phyloP scores from a whole-genome alignment of 257 asterid species.

The Rauvolfia tetraphylla region DNA sequence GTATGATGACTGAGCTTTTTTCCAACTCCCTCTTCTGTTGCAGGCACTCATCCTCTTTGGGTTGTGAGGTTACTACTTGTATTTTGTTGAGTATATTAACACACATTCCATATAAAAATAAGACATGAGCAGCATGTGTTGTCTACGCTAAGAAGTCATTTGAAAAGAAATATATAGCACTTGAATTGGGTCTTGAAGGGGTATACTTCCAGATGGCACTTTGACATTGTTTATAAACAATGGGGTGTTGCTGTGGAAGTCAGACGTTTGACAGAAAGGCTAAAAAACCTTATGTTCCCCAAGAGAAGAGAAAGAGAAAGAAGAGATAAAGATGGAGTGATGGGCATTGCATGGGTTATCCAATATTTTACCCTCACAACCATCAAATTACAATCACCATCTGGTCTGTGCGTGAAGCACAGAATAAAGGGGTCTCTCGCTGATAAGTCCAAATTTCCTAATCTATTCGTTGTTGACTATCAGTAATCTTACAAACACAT shows the following conservation, averaged over 20 bases:
- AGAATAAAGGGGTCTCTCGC: not conserved
- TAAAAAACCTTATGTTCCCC: not conserved
- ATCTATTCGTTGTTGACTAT: constrained; percentile 4
- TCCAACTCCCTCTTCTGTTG: too few species aligned
- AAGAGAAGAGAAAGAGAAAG: constrained; percentile 8
- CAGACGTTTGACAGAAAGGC: constrained; percentile 5
- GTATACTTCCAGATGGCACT: not conserved
- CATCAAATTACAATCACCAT: constrained; percentile 2
- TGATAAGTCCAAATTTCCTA: constrained; percentile 8
- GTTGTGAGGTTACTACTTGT: too few species aligned
- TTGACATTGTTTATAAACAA: not conserved
- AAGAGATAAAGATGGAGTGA: constrained; percentile 24
- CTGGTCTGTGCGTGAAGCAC: not conserved
- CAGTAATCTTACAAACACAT: constrained; percentile 3
- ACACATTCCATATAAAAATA: too few species aligned
- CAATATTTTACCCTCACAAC: constrained; percentile 9
- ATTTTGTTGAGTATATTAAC: too few species aligned
- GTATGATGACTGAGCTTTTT: too few species aligned
- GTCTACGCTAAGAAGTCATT: too few species aligned
- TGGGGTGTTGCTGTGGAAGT: not conserved
- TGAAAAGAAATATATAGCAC: too few species aligned
- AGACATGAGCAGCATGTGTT: too few species aligned
- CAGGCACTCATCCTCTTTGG: too few species aligned
- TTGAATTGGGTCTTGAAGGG: too few species aligned
- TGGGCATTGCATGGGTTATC: constrained; percentile 18